These are phyloP conservation scores for Coprinopsis sp. DNA, from an alignment of 768 basidiomycete species.

Conservation along the genomic window DNA sequence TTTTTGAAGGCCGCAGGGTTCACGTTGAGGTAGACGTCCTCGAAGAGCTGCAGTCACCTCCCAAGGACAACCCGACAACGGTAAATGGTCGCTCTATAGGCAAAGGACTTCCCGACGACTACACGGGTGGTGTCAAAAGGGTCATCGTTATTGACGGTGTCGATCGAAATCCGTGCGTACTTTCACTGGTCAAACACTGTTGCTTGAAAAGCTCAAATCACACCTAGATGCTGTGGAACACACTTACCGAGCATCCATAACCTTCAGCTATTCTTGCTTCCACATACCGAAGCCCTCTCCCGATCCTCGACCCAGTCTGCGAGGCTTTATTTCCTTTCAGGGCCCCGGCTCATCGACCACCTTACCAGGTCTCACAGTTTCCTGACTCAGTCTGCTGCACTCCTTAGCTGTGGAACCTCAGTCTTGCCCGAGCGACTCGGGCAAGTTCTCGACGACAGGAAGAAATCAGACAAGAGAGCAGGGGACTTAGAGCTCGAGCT, in stretches of 20 bases:
- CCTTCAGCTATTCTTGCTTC: conserved; percentile 66
- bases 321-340: conserved; percentile 79
- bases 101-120: conserved; percentile 64
- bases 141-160: conserved; percentile 79
- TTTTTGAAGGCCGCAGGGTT: conserved; percentile 63
- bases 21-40: conserved; percentile 75
- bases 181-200: neutral
- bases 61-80: conserved; percentile 25
- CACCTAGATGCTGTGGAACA: conserved; percentile 69
- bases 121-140: conserved; percentile 73
- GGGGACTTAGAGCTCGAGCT: conserved; percentile 67
- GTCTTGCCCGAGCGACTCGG: conserved; percentile 65
- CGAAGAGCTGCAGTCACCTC: conserved; percentile 31
- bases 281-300: conserved; percentile 62
- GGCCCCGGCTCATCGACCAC: conserved; percentile 66
- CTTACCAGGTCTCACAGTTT: conserved; percentile 53
- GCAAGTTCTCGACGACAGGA: conserved; percentile 64
- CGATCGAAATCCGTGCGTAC: conserved; percentile 70
- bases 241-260: conserved; percentile 77
- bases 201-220: neutral
- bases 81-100: conserved; percentile 49
- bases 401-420: conserved; percentile 62
- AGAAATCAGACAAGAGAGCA: conserved; percentile 60
- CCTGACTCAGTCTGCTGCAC: conserved; percentile 51
- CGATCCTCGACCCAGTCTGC: conserved; percentile 58